Conservation (phyloP, 768 basidiomycete species). For the Rhodosporidiobolus sp. region DNA sequence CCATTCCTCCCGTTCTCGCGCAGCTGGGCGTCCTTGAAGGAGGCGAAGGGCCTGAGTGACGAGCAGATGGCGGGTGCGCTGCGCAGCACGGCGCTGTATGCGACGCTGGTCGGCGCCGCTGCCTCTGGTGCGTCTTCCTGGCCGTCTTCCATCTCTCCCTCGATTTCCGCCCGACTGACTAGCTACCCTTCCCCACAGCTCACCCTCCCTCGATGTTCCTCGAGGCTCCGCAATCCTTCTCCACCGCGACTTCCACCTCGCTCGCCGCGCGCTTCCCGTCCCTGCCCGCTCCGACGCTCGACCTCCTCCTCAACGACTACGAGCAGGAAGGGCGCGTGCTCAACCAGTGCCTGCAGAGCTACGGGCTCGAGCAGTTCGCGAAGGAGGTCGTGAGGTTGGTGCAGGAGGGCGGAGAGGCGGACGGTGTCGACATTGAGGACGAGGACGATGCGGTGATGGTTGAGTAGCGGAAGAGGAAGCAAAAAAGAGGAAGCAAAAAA, state of each 20-base stretch:
- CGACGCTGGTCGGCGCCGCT: constrained; percentile 54
- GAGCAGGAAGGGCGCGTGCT: constrained; percentile 46
- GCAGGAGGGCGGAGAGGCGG: constrained; percentile 24
- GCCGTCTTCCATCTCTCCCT: too few species aligned
- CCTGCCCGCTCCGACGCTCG: constrained; percentile 40
- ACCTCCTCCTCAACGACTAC: constrained; percentile 46
- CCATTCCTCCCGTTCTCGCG: neutral
- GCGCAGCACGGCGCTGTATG: constrained; percentile 69
- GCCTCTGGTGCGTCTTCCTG: constrained; percentile 32
- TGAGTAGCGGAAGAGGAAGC: constrained; percentile 7
- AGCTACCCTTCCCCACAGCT: neutral
- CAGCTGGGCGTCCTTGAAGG: constrained; percentile 75
- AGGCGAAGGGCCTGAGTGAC: constrained; percentile 73
- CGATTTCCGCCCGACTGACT: neutral
- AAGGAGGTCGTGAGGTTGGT: constrained; percentile 47
- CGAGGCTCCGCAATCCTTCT: constrained; percentile 42
- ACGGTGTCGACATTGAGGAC: neutral
- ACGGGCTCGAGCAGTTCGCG: constrained; percentile 45
- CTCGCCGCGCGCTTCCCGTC: constrained; percentile 46
- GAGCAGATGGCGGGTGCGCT: constrained; percentile 70
- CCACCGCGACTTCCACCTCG: constrained; percentile 42
- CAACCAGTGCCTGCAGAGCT: constrained; percentile 40
- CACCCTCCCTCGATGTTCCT: constrained; percentile 26
- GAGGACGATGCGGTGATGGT: constrained; percentile 3
- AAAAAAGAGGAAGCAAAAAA: too few species aligned